A percentile compares a stretch with the other conserved stretches of the same genome.
These are phyloP conservation scores for Penicillium longicatenatum DNA, from an alignment of 495 filamentous ascomycete species.

Conservation along the genomic window DNA sequence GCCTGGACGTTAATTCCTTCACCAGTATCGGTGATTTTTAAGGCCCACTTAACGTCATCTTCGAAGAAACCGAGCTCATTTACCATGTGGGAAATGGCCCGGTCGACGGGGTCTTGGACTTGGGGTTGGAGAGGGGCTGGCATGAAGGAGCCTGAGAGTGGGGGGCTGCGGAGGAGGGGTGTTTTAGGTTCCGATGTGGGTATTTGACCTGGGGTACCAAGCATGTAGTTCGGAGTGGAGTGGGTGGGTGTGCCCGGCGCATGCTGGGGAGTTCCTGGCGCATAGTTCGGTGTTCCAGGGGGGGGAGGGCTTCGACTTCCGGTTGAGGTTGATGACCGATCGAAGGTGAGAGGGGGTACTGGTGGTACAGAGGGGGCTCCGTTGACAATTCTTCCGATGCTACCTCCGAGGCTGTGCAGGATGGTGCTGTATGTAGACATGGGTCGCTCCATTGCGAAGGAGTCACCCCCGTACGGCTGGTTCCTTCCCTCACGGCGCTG, in stretches of 20 bases:
- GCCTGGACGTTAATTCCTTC: constrained; percentile 51
- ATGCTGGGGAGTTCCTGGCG: constrained; percentile 1
- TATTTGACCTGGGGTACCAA: neutral
- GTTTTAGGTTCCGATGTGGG: neutral
- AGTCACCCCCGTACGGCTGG: constrained; percentile 27
- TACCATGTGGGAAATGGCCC: constrained; percentile 50
- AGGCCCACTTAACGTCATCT: constrained; percentile 52
- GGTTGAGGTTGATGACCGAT: constrained; percentile 20
- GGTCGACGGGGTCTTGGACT: constrained; percentile 55
- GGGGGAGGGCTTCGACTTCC: constrained; percentile 10
- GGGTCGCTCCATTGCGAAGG: constrained; percentile 46
- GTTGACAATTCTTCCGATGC: constrained; percentile 25
- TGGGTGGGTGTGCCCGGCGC: neutral
- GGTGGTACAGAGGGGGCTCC: constrained; percentile 16
- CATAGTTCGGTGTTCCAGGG: constrained; percentile 17
- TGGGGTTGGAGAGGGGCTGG: constrained; percentile 36
- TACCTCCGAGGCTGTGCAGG: constrained; percentile 34
- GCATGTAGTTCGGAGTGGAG: neutral
- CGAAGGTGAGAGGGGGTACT: constrained; percentile 14
- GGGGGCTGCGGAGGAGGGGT: constrained; percentile 8
- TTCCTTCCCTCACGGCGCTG: constrained; percentile 28
- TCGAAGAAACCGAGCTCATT: constrained; percentile 49
- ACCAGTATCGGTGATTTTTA: constrained; percentile 55
- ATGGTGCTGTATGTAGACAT: constrained; percentile 48
- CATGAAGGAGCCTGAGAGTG: constrained; percentile 11